Base-by-base conservation (phyloP, 2,329 filamentous ascomycete genomes). In the Annulohypoxylon truncatum region DNA sequence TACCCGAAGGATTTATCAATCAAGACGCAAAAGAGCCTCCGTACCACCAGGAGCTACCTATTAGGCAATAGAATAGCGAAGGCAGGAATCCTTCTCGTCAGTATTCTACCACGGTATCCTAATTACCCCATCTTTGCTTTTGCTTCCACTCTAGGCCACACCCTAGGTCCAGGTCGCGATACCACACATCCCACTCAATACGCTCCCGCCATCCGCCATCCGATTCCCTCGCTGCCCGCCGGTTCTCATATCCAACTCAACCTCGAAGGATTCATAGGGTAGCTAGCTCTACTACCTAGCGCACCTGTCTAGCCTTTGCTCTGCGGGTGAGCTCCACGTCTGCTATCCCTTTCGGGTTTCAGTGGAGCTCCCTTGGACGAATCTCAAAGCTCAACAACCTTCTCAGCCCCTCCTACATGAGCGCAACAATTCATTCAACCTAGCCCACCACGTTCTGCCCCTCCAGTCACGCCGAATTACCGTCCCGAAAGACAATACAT, bases 11-110 rank as follows among this genome's bases (percentile, higher is more conserved):
- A 65, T 70, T 70, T 60, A 62, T 68, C 61, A 55, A 59, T 57
- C 53, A 57, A 65, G 58, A 66, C 61, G 56, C 38, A 48, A 58
- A 71, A 74, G 73, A 75, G 73, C 73, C 74, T 75, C 74, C 72
- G 72, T 75, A 66, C 67, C 50, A 75, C 72, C 71, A 60, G 57
- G 69, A 51, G 48, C 46, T 65, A 18, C 57, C 55, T 68, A 48
- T 64, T 48, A 40, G 60, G 51, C 29, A 61, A 54, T 58, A 57
- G 42, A 55, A 33, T 53, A 55, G 51, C 22, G 57, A 62, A 67
- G 61, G 47, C 56, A 68, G 53, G 61, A 67, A 65, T 61, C 47
- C 50, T 57, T 42, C 38, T 42, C 18, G 18, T 20, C 38, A 10
- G 38, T 42, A 42, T 18, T 42, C 38, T 10, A 42, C 31, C 10